Base-by-base conservation (phyloP, 306 rosid genomes). In the Castanea sativa region DNA sequence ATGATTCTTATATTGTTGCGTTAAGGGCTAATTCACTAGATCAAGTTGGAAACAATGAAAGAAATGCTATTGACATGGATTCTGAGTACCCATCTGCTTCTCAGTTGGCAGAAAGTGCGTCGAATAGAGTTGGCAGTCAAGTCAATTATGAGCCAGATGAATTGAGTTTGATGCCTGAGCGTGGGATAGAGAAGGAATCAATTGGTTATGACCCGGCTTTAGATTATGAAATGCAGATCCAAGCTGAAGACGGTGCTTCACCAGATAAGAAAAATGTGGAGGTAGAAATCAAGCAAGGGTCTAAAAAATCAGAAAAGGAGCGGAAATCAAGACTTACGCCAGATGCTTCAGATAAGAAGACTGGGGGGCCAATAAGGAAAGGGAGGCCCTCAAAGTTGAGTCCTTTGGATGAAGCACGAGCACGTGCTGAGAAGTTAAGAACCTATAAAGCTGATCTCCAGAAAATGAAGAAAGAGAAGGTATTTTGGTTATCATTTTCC, bases 401-500 rank as follows among this genome's bases (percentile, higher is more conserved):
- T 93, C 98, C 97, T 76, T 82, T 96, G 87, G 98, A 96, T 43
- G 99, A 96, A 88, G 99, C 98, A 2, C 86, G 93, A 13, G 96
- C 92, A 64, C 99, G 99, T 14, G 99, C 99, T 20, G 99, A 93
- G 83, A 91, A 79, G 86, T 80, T 96, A 71, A 85, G 98, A 74
- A 90, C 83, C 79, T 96, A 80, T 85, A 96, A 96, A 89, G 97
- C 98, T 71, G 97, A 96, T 87, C 99, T 96, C 76, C 99, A 90
- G 87, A 96, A 93, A 87, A 82, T 91, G 87, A 96, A 96, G 92
- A 93, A 91, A 91, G 97, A 96, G 86, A 96, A 90, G 99, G 99
- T 95, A 82, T 57, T 78, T 67, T 13, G 55, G 76, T 74, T 64
- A 73, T 53, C 43, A 19, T 32, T 45, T 82, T 55, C 33, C 73